Evolutionary conservation across 192 early-diverging fungal genomes (phyloP).

Genomic region (Pecoramyces ruminantium): DNA sequence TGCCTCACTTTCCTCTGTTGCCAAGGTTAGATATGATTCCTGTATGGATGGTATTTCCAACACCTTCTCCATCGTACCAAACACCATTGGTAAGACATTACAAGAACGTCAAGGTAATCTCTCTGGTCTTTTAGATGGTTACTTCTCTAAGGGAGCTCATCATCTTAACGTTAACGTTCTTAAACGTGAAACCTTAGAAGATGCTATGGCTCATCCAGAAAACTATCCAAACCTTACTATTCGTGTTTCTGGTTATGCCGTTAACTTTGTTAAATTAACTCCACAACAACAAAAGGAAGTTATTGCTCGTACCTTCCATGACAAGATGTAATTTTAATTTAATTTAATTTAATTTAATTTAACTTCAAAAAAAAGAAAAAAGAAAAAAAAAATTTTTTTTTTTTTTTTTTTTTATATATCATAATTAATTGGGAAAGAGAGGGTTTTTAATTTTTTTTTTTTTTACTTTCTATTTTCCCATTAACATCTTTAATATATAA

Average conservation of each 20-base stretch:
- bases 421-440: too few relatives aligned
- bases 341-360: too few relatives aligned
- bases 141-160: slow-evolving; percentile 3
- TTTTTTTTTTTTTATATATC: too few relatives aligned
- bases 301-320: slow-evolving; percentile 3
- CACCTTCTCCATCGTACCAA: slow-evolving; percentile 6
- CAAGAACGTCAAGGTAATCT: slow-evolving; percentile 2
- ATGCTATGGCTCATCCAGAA: slow-evolving; percentile 8
- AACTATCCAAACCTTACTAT: slow-evolving; percentile 9
- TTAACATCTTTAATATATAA: too few relatives aligned
- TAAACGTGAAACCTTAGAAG: slow-evolving; percentile 6
- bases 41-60: slow-evolving; percentile 7
- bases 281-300: slow-evolving; percentile 7
- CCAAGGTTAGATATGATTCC: slow-evolving; percentile 6
- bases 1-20: slow-evolving; percentile 7
- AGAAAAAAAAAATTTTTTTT: too few relatives aligned
- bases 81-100: not conserved
- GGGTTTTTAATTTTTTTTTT: too few relatives aligned
- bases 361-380: too few relatives aligned
- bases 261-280: slow-evolving; percentile 7
- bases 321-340: too few relatives aligned
- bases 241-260: slow-evolving; percentile 6
- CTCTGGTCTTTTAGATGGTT: slow-evolving; percentile 1
- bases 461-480: too few relatives aligned
- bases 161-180: slow-evolving; percentile 9